These are phyloP conservation scores for Quercus rubra DNA, from an alignment of 306 rosid genomes.

Conservation along the genomic window DNA sequence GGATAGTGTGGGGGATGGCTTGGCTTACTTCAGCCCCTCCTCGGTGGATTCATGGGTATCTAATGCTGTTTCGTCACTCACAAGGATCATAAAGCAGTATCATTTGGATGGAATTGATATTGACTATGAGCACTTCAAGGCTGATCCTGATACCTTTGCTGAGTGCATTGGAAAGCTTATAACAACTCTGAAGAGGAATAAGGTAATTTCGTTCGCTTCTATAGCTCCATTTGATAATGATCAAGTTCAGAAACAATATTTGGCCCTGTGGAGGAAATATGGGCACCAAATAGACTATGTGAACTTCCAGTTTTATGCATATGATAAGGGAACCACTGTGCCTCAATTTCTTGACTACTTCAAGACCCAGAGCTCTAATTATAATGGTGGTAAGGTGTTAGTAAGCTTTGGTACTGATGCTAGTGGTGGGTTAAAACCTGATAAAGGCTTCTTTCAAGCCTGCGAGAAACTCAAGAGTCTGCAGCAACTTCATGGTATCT, in stretches of 20 bases:
- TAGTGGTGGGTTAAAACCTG: slow-evolving; percentile 55
- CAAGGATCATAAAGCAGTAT: slow-evolving; percentile 50
- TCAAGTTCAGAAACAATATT: slow-evolving; percentile 62
- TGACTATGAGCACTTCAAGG: slow-evolving; percentile 66
- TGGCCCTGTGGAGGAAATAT: slow-evolving; percentile 65
- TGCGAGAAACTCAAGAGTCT: slow-evolving; percentile 46
- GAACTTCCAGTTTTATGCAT: slow-evolving; percentile 83
- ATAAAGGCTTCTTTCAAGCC: slow-evolving; percentile 59
- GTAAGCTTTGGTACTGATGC: slow-evolving; percentile 65
- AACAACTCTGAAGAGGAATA: slow-evolving; percentile 45
- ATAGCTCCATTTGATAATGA: slow-evolving; percentile 69
- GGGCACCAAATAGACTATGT: slow-evolving; percentile 69
- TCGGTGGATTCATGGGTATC: slow-evolving; percentile 72
- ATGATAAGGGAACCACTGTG: slow-evolving; percentile 57
- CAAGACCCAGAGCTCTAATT: slow-evolving; percentile 54
- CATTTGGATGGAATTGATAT: slow-evolving; percentile 71
- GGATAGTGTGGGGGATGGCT: slow-evolving; percentile 31
- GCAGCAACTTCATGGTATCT: slow-evolving; percentile 59
- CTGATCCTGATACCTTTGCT: slow-evolving; percentile 56
- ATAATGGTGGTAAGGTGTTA: slow-evolving; percentile 61
- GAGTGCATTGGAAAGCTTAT: slow-evolving; percentile 62
- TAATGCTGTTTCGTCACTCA: slow-evolving; percentile 74
- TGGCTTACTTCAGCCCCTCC: slow-evolving; percentile 50
- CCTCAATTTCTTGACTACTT: slow-evolving; percentile 50
- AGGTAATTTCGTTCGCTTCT: slow-evolving; percentile 60